phyloP scores from a whole-genome alignment of 2,329 filamentous ascomycete genomes.

The Sporothrix phasma region DNA sequence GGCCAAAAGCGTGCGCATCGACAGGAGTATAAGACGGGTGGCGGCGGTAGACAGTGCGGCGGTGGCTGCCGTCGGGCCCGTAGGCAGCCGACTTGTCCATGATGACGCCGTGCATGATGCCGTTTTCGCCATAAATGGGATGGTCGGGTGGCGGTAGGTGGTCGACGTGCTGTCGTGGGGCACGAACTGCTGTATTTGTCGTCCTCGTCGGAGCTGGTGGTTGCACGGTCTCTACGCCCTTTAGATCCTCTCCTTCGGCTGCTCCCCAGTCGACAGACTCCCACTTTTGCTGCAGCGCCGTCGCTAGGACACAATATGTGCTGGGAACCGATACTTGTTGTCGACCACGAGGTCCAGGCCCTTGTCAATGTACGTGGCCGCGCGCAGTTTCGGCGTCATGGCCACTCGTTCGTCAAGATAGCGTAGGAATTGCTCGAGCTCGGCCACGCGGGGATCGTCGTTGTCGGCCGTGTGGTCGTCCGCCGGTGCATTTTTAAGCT shows the following conservation, averaged over 20 bases:
- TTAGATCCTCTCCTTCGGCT: background rate
- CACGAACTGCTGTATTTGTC: background rate
- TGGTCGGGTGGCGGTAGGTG: background rate
- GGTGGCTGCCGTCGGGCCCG: background rate
- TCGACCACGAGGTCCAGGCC: background rate
- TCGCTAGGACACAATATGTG: background rate
- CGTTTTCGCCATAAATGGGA: background rate
- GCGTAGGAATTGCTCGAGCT: background rate
- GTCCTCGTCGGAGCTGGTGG: background rate
- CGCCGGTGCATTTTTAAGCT: background rate
- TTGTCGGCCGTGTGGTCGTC: background rate
- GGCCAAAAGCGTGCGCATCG: conserved; percentile 19
- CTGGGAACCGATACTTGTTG: background rate
- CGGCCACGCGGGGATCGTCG: background rate
- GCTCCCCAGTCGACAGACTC: background rate
- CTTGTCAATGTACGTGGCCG: background rate
- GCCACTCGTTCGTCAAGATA: background rate
- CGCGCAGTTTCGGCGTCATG: background rate
- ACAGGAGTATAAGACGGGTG: conserved; percentile 18
- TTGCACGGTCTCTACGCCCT: background rate
- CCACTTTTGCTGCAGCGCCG: background rate
- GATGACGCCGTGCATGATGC: conserved; percentile 7
- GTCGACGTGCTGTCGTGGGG: background rate
- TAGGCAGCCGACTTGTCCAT: background rate
- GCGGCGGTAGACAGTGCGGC: conserved; percentile 14